Percentiles rank a stretch among this genome's conserved stretches.
Evolutionary conservation across 2,329 filamentous ascomycete species (phyloP).

Genomic region (Onygena corvina): DNA sequence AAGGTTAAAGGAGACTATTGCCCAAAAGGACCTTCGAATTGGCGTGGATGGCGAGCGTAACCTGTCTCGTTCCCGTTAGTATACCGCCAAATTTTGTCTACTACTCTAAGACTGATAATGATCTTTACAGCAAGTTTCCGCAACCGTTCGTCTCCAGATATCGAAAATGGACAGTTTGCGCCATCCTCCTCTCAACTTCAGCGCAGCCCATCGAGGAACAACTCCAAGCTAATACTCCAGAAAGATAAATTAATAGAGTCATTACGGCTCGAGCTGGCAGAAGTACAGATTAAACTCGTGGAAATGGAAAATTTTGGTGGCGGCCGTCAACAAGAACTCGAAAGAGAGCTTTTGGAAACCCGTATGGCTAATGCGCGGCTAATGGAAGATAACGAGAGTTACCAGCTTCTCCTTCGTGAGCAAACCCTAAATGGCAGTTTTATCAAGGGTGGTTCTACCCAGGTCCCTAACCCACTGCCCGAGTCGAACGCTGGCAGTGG

Average conservation of each 20-base stretch:
- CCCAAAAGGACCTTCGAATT: conserved; percentile 54
- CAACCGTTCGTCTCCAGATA: conserved; percentile 47
- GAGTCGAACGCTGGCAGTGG: conserved; percentile 31
- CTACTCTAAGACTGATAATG: neutral
- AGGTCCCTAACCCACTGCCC: conserved; percentile 35
- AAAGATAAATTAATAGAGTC: conserved; percentile 96
- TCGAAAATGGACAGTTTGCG: conserved; percentile 70
- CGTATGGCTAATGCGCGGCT: conserved; percentile 91
- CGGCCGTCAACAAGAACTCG: conserved; percentile 76
- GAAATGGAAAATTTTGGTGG: conserved; percentile 90
- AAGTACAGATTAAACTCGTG: conserved; percentile 87
- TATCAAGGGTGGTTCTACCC: conserved; percentile 67
- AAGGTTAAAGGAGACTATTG: conserved; percentile 76
- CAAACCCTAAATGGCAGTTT: conserved; percentile 94
- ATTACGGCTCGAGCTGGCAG: conserved; percentile 79
- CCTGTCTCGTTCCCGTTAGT: conserved; percentile 42
- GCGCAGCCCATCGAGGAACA: conserved; percentile 78
- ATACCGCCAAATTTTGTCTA: conserved; percentile 4
- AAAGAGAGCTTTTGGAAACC: conserved; percentile 77
- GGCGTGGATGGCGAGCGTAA: conserved; percentile 41
- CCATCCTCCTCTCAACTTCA: conserved; percentile 65
- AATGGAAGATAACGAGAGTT: conserved; percentile 98
- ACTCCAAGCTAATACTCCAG: conserved; percentile 78
- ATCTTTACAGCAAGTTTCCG: conserved; percentile 30
- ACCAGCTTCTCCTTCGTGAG: conserved; percentile 85